Evolutionary conservation across 345 rosid genomes (phyloP).

Genomic region (Salix brachista): DNA sequence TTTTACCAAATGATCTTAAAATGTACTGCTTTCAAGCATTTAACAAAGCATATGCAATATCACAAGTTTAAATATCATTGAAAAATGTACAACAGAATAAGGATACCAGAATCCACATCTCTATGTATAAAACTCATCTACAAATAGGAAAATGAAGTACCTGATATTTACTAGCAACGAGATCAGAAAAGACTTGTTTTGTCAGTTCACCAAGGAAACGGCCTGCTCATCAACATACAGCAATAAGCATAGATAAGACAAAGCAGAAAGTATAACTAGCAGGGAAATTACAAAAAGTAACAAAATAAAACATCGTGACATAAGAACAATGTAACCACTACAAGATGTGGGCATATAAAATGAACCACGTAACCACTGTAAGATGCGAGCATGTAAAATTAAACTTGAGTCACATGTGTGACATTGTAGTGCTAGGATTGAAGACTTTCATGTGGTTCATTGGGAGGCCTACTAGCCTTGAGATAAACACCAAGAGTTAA

Average conservation of each 20-base stretch:
- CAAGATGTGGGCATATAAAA: not conserved
- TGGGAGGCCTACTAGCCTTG: not conserved
- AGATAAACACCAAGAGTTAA: not conserved
- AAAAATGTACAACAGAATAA: not conserved
- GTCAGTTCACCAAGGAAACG: slow-evolving; percentile 97
- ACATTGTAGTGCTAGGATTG: not conserved
- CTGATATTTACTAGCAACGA: slow-evolving; percentile 96
- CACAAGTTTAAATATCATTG: not conserved
- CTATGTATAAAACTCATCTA: not conserved
- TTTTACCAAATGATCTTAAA: not conserved
- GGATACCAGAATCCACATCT: not conserved
- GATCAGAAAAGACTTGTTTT: slow-evolving; percentile 87
- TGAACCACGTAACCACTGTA: too few relatives aligned
- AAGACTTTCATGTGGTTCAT: not conserved
- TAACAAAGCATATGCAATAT: not conserved
- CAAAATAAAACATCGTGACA: not conserved
- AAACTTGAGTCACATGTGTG: not conserved
- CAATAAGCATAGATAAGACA: not conserved
- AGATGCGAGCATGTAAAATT: not conserved
- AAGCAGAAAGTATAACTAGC: not conserved
- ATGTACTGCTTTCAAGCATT: not conserved
- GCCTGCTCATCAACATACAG: slow-evolving; percentile 38
- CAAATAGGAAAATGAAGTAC: slow-evolving; percentile 27
- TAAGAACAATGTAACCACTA: too few relatives aligned
- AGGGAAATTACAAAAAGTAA: not conserved